Percentiles rank a stretch among this genome's conserved stretches.
phyloP scores from a whole-genome alignment of 2,329 filamentous ascomycete species.

The Aureobasidium sp. region DNA sequence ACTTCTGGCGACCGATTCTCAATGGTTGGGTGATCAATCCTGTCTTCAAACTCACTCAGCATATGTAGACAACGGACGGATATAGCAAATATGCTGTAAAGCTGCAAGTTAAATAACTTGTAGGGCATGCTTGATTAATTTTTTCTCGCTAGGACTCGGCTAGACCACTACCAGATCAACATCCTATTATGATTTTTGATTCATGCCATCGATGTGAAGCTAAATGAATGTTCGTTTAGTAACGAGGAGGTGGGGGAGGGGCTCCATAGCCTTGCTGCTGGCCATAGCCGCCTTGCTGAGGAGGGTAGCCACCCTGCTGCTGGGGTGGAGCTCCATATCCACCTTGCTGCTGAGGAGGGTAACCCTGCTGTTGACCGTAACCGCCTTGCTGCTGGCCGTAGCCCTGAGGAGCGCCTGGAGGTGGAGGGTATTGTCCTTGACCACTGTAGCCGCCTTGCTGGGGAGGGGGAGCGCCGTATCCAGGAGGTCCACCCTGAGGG shows the following conservation, averaged over 20 bases:
- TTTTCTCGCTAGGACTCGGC: not conserved
- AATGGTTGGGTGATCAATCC: no score
- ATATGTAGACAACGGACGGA: not conserved
- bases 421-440: slow-evolving; percentile 18
- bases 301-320: slow-evolving; percentile 16
- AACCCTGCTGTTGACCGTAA: slow-evolving; percentile 16
- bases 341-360: slow-evolving; percentile 13
- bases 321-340: slow-evolving; percentile 14
- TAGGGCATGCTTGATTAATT: not conserved
- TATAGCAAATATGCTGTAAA: not conserved
- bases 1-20: no score
- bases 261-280: slow-evolving; percentile 14
- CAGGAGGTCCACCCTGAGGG: slow-evolving; percentile 19
- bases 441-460: slow-evolving; percentile 19
- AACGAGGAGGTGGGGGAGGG: slow-evolving; percentile 10
- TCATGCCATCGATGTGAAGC: not conserved
- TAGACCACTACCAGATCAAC: not conserved
- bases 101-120: not conserved
- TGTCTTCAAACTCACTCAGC: no score
- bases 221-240: not conserved
- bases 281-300: slow-evolving; percentile 18
- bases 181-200: not conserved
- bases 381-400: slow-evolving; percentile 19
- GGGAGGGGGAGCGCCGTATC: slow-evolving; percentile 22
- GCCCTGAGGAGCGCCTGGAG: slow-evolving; percentile 18